Base-by-base conservation (phyloP, 108 stramenopile species). In the Skeletonema menzelii region DNA sequence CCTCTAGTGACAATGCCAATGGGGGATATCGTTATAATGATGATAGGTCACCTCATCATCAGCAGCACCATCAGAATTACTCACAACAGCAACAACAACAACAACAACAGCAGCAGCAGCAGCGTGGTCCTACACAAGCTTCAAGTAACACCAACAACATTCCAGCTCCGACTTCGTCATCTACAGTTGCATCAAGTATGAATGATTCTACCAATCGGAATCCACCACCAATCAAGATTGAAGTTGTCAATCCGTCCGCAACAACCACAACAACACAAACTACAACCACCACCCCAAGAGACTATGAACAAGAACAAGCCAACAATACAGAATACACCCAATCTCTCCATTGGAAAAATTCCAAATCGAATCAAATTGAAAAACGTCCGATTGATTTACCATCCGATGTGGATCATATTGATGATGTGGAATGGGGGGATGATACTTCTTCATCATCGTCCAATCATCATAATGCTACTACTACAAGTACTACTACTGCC, bases 361-460 rank as follows among this genome's bases (percentile, higher is more conserved):
- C 69, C 40, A 17, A 57, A 37, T 76, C 76, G 0, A 17, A 44
- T 22, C 8, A 66, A 4, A 46, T 69, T 2, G 24, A 30, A 10
- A 76, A 76, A 76, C 76, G 68, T 61, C 59, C 59, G 58, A 71
- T 71, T 19, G 17, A 27, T 17, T 67, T 79, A 14, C 82, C 77
- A 35, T 28, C 35, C 17, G 86, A 87, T 57, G 83, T 87, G 19
- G 64, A 69, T 12, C 69, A 71, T 59, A 80, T 87, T 26, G 65
- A 69, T n/a, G 80, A 79, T 19, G 78, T 84, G 27, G 86, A 85
- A 76, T 86, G 83, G 86, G 86, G 47, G 2, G 75, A 76, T 14
- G 27, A 46, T 12, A 61, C 32, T 0, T 5, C 20, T 22, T n/a
- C n/a, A n/a, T 27, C 30, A 32, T 5, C 31, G 56, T n/a, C n/a